A percentile compares a stretch with the other conserved stretches of the same genome.
phyloP scores from a whole-genome alignment of 73 alveolate genomes.

The Paramecium caudatum region DNA sequence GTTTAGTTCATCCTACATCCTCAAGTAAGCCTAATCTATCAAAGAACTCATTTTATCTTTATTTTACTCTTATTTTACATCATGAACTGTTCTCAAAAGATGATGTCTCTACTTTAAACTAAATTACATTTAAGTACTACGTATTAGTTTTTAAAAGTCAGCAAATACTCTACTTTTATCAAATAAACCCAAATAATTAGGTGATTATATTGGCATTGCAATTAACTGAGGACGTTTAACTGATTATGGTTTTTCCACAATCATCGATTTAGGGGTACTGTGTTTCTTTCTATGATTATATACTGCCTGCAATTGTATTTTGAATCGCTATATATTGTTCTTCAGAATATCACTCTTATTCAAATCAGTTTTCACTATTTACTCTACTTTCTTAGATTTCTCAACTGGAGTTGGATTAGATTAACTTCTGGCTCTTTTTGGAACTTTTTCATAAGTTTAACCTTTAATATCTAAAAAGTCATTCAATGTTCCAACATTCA shows the following conservation, averaged over 20 bases:
- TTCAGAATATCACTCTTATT: neutral
- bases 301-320: neutral
- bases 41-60: neutral
- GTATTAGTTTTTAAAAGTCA: neutral
- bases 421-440: neutral
- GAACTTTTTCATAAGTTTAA: neutral
- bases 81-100: neutral
- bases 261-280: neutral
- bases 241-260: conserved; percentile 20
- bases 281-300: neutral
- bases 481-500: neutral
- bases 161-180: conserved; percentile 1
- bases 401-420: neutral
- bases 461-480: neutral
- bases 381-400: neutral
- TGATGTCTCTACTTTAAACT: conserved; percentile 42
- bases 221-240: neutral
- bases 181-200: conserved; percentile 45
- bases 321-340: conserved; percentile 4
- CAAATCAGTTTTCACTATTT: neutral
- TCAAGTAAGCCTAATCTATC: neutral
- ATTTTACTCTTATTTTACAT: neutral
- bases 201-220: neutral
- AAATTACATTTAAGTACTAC: neutral
- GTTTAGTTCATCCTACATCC: conserved; percentile 28